These are phyloP conservation scores for grape (Vitis vinifera) DNA, from an alignment of 164 flowering plant species.

Conservation along the genomic window ASM3070453v1 NC_081817.1:2256501-2257000, in stretches of 20 bases:
- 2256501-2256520: too few species aligned
- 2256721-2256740: not conserved
- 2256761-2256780: slow-evolving; percentile 30
- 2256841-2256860: slow-evolving; percentile 99
- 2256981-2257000: slow-evolving; percentile 86
- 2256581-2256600: not conserved
- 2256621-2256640: not conserved
- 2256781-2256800: slow-evolving; percentile 97
- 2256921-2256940: slow-evolving; percentile 99
- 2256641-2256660: not conserved
- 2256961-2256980: slow-evolving; percentile 95
- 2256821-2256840: slow-evolving; percentile 97
- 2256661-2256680: too few species aligned
- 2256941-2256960: slow-evolving; percentile 93
- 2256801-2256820: slow-evolving; percentile 97
- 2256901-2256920: slow-evolving; percentile 91
- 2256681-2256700: too few species aligned
- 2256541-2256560: not conserved
- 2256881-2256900: slow-evolving; percentile 97
- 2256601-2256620: not conserved
- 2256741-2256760: not conserved
- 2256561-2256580: not conserved
- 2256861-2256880: slow-evolving; percentile 97
- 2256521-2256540: not conserved
- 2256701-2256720: not conserved